Conservation (phyloP, 768 basidiomycete genomes). For the Pisolithus orientalis region DNA sequence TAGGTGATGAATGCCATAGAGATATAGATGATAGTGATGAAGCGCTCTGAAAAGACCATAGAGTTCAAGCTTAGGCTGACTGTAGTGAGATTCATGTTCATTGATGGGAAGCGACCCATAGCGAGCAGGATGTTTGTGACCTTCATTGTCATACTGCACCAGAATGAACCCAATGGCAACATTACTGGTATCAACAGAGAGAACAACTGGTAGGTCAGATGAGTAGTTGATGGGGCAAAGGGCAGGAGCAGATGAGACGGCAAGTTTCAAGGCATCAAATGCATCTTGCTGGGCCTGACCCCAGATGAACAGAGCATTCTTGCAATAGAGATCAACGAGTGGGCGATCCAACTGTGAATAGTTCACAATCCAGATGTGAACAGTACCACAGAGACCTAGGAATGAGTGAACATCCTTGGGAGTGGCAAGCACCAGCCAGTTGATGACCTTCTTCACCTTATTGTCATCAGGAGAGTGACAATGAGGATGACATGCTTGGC, state of each 20-base stretch:
- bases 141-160: neutral
- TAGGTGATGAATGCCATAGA: neutral
- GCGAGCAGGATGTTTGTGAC: slow-evolving; percentile 16
- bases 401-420: slow-evolving; percentile 19
- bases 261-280: slow-evolving; percentile 18
- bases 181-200: slow-evolving; percentile 20
- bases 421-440: slow-evolving; percentile 23
- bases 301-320: slow-evolving; percentile 20
- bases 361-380: slow-evolving; percentile 25
- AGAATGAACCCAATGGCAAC: slow-evolving; percentile 32
- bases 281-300: slow-evolving; percentile 4
- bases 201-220: neutral
- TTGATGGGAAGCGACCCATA: slow-evolving; percentile 38
- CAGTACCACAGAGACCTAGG: slow-evolving; percentile 21
- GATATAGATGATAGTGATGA: neutral
- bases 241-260: slow-evolving; percentile 5
- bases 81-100: slow-evolving; percentile 8
- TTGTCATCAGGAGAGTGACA: slow-evolving; percentile 21
- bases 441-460: slow-evolving; percentile 19
- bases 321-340: slow-evolving; percentile 21
- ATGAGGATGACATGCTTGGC: slow-evolving; percentile 34
- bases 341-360: slow-evolving; percentile 16
- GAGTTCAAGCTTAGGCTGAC: slow-evolving; percentile 23
- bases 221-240: neutral
- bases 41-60: neutral